A percentile compares a stretch with the other conserved stretches of the same genome.
Evolutionary conservation across 768 basidiomycete species (phyloP).

Genomic region (Leccinum truebloodii): DNA sequence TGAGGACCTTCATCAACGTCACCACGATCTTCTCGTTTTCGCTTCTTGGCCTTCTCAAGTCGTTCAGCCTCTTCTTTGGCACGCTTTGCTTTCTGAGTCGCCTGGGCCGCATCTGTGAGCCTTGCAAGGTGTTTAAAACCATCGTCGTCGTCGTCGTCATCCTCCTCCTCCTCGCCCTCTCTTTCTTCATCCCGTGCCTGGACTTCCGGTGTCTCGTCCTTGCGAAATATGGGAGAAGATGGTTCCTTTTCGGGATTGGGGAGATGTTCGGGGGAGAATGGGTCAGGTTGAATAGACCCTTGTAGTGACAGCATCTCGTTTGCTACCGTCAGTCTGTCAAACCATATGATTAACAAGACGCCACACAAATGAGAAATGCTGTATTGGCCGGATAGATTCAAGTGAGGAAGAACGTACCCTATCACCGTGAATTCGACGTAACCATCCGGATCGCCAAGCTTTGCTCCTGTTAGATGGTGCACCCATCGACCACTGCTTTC

Average conservation of each 20-base stretch:
- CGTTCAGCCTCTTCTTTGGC: conserved; percentile 30
- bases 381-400: background rate
- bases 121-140: conserved; percentile 34
- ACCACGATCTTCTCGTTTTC: conserved; percentile 26
- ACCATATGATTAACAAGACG: conserved; percentile 8
- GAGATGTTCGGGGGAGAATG: conserved; percentile 65
- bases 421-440: conserved; percentile 83
- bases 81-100: conserved; percentile 24
- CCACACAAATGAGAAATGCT: background rate
- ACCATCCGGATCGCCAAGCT: conserved; percentile 67
- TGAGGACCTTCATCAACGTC: conserved; percentile 5
- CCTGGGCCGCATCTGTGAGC: conserved; percentile 32
- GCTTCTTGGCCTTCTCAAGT: conserved; percentile 33
- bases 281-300: conserved; percentile 78
- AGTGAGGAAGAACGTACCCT: conserved; percentile 45
- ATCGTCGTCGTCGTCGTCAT: conserved; percentile 32
- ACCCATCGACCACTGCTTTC: conserved; percentile 77
- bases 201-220: conserved; percentile 22
- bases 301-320: conserved; percentile 92
- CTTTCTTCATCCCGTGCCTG: conserved; percentile 7
- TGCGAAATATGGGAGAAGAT: conserved; percentile 3
- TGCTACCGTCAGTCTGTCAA: conserved; percentile 73
- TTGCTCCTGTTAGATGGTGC: conserved; percentile 64
- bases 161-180: conserved; percentile 4
- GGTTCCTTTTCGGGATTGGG: conserved; percentile 27